phyloP scores from a whole-genome alignment of 176 grass and related monocot species.

The Aegilops sharonensis region DNA sequence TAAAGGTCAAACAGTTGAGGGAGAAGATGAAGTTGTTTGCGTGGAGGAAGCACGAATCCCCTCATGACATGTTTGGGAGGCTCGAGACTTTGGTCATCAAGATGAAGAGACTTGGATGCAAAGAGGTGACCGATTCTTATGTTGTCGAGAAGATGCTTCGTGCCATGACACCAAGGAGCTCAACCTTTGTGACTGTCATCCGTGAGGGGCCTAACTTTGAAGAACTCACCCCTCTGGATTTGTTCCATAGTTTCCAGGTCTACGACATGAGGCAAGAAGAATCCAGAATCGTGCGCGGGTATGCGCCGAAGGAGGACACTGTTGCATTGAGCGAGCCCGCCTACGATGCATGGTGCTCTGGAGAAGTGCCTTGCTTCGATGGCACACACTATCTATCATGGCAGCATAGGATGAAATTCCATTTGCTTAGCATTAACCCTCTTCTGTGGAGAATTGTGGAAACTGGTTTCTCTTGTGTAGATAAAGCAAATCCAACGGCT shows the following conservation, averaged over 20 bases:
- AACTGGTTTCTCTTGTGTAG: background rate
- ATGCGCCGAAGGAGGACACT: background rate
- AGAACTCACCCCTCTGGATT: background rate
- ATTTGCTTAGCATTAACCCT: background rate
- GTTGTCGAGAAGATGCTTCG: background rate
- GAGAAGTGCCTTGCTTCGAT: background rate
- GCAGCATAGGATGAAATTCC: background rate
- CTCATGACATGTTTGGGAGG: background rate
- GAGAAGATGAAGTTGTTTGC: background rate
- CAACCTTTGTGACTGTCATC: background rate
- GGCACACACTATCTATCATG: background rate
- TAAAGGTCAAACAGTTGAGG: background rate
- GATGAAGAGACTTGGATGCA: background rate
- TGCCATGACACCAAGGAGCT: background rate
- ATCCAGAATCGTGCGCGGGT: background rate
- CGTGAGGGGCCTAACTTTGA: background rate
- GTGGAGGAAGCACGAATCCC: background rate
- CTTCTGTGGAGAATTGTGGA: slow-evolving; percentile 1
- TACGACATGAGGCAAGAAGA: background rate
- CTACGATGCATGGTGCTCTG: background rate
- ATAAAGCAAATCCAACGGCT: background rate
- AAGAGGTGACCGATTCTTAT: background rate
- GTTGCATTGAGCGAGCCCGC: background rate
- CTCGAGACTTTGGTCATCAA: background rate
- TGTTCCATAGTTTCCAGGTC: background rate